A percentile compares a stretch with the other conserved stretches of the same genome.
Evolutionary conservation across 805 yeast genomes (phyloP).

Genomic region (Candida insectorum): DNA sequence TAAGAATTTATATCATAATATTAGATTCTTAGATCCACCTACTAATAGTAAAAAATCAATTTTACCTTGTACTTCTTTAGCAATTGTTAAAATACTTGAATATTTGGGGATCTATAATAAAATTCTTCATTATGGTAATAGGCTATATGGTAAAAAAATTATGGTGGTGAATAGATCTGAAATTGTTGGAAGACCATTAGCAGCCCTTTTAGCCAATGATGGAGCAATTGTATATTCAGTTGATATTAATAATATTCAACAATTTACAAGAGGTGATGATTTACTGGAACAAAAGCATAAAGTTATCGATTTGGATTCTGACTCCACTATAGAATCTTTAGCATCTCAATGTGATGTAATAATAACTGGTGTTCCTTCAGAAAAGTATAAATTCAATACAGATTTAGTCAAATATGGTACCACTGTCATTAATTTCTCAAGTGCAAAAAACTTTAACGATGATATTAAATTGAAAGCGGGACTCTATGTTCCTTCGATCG

Average conservation of each 20-base stretch:
- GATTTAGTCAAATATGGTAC: slow-evolving; percentile 82
- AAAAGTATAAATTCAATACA: slow-evolving; percentile 80
- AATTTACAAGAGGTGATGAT: slow-evolving; percentile 92
- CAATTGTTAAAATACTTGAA: slow-evolving; percentile 89
- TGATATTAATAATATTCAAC: slow-evolving; percentile 83
- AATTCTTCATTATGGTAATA: slow-evolving; percentile 80
- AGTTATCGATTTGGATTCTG: slow-evolving; percentile 55
- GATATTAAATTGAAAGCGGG: slow-evolving; percentile 84
- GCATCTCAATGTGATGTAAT: slow-evolving; percentile 82
- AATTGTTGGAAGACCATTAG: slow-evolving; percentile 95
- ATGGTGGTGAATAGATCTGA: slow-evolving; percentile 92
- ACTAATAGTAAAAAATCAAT: slow-evolving; percentile 70
- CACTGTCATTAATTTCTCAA: slow-evolving; percentile 83
- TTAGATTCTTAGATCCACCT: slow-evolving; percentile 76
- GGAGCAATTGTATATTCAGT: slow-evolving; percentile 96
- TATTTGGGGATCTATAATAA: slow-evolving; percentile 83
- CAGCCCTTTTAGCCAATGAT: slow-evolving; percentile 93
- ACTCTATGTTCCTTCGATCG: slow-evolving; percentile 90
- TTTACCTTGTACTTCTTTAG: slow-evolving; percentile 94
- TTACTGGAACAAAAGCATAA: slow-evolving; percentile 77
- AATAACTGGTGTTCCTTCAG: slow-evolving; percentile 92
- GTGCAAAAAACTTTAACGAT: slow-evolving; percentile 82
- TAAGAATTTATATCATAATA: slow-evolving; percentile 92
- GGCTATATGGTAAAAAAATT: slow-evolving; percentile 88
- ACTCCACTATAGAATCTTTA: slow-evolving; percentile 54